Percentiles rank a stretch among this genome's conserved stretches.
phyloP scores from a whole-genome alignment of 805 yeast species.

The Clavispora asparagi region DNA sequence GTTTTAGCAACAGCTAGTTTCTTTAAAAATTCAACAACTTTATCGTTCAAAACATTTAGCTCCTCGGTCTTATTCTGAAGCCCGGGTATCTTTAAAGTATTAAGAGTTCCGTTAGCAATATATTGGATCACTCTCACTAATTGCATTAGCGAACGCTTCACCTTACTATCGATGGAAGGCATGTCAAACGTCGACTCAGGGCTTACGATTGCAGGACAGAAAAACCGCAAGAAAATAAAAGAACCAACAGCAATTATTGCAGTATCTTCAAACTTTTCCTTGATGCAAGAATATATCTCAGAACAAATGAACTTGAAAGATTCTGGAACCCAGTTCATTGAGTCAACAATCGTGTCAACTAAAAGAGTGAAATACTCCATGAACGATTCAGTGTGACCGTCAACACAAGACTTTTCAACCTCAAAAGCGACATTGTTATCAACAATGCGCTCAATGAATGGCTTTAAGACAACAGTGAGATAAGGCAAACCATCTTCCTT shows the following conservation, averaged over 20 bases:
- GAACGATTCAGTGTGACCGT: slow-evolving; percentile 40
- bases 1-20: slow-evolving; percentile 15
- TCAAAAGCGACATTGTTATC: slow-evolving; percentile 52
- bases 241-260: slow-evolving; percentile 73
- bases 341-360: slow-evolving; percentile 53
- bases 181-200: slow-evolving; percentile 58
- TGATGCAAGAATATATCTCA: slow-evolving; percentile 53
- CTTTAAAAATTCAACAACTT: slow-evolving; percentile 25
- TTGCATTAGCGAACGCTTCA: slow-evolving; percentile 65
- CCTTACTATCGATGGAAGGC: slow-evolving; percentile 24
- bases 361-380: slow-evolving; percentile 51
- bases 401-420: slow-evolving; percentile 47
- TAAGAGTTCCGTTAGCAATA: slow-evolving; percentile 77
- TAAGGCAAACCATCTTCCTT: slow-evolving; percentile 61
- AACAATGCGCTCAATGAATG: slow-evolving; percentile 51
- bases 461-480: slow-evolving; percentile 46
- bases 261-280: slow-evolving; percentile 57
- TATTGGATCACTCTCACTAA: slow-evolving; percentile 81
- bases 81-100: slow-evolving; percentile 60
- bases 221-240: slow-evolving; percentile 71
- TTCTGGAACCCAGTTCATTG: slow-evolving; percentile 57
- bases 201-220: slow-evolving; percentile 86
- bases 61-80: slow-evolving; percentile 39
- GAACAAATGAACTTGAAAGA: slow-evolving; percentile 70
- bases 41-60: slow-evolving; percentile 22